Conservation (phyloP, 768 basidiomycete genomes). For the Suillus cothurnatus region DNA sequence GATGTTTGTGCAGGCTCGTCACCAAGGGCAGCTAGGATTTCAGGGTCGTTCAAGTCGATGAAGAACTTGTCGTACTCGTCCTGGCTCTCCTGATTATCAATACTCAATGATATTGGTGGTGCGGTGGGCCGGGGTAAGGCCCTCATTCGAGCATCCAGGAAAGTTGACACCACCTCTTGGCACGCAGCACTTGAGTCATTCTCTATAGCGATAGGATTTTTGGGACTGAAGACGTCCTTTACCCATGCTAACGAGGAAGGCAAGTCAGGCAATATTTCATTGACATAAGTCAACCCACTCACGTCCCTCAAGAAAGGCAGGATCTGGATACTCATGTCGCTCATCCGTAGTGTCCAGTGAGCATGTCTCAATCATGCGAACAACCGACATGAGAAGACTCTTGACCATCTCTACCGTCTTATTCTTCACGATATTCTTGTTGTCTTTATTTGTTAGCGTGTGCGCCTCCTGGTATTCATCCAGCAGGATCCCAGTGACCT, state of each 20-base stretch:
- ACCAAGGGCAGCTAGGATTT: slow-evolving; percentile 55
- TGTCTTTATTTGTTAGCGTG: slow-evolving; percentile 21
- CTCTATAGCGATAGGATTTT: slow-evolving; percentile 43
- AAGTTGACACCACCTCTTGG: slow-evolving; percentile 56
- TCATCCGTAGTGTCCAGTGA: slow-evolving; percentile 39
- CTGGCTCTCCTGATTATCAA: slow-evolving; percentile 71
- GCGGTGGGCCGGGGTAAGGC: slow-evolving; percentile 48
- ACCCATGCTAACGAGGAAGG: slow-evolving; percentile 55
- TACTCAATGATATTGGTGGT: slow-evolving; percentile 24
- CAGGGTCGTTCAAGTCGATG: slow-evolving; percentile 64
- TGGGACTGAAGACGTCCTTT: slow-evolving; percentile 47
- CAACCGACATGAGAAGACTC: slow-evolving; percentile 58
- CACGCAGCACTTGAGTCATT: slow-evolving; percentile 54
- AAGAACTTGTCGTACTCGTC: slow-evolving; percentile 68
- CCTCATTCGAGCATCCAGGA: slow-evolving; percentile 57
- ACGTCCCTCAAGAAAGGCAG: slow-evolving; percentile 57
- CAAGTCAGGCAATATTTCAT: slow-evolving; percentile 11
- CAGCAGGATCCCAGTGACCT: slow-evolving; percentile 56
- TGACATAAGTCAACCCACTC: slow-evolving; percentile 24
- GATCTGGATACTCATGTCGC: slow-evolving; percentile 60
- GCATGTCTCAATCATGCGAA: slow-evolving; percentile 48
- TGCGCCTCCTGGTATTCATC: slow-evolving; percentile 50
- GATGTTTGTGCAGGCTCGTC: slow-evolving; percentile 29
- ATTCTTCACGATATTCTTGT: slow-evolving; percentile 15
- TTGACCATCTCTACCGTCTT: slow-evolving; percentile 44